Conservation (phyloP, 2,329 filamentous ascomycete genomes). For the Simplicillium sp. region DNA sequence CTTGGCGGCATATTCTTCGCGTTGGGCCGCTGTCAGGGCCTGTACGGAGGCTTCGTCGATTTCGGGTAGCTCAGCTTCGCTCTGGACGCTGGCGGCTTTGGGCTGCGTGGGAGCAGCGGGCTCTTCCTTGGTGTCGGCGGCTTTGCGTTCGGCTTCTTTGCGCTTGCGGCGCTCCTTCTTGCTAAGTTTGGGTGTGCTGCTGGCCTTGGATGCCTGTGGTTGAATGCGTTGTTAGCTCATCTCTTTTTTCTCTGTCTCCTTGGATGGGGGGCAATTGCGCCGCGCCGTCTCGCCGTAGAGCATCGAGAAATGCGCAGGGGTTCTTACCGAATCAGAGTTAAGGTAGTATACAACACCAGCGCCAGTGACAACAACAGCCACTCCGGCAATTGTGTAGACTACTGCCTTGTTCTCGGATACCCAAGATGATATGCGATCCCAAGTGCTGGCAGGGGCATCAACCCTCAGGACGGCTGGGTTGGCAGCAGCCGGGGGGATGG, state of each 20-base stretch:
- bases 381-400: constrained; percentile 92
- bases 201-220: constrained; percentile 31
- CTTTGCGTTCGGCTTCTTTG: constrained; percentile 65
- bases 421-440: constrained; percentile 88
- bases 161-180: constrained; percentile 87
- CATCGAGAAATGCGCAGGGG: too few relatives aligned
- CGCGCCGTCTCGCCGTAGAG: too few relatives aligned
- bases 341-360: constrained; percentile 93
- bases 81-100: constrained; percentile 43
- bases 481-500: constrained; percentile 35
- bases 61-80: constrained; percentile 61
- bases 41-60: constrained; percentile 48
- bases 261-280: too few relatives aligned
- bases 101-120: constrained; percentile 17
- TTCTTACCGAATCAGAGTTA: constrained; percentile 46
- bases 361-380: constrained; percentile 82
- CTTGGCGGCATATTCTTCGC: constrained; percentile 80
- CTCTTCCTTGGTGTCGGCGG: constrained; percentile 32
- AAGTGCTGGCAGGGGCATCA: constrained; percentile 58
- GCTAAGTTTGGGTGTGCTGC: constrained; percentile 59
- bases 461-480: constrained; percentile 33
- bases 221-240: constrained; percentile 1
- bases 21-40: constrained; percentile 50
- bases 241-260: too few relatives aligned
- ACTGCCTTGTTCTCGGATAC: constrained; percentile 91